phyloP scores from a whole-genome alignment of 1,284 basidiomycete species.

The Ustilago nuda region DNA sequence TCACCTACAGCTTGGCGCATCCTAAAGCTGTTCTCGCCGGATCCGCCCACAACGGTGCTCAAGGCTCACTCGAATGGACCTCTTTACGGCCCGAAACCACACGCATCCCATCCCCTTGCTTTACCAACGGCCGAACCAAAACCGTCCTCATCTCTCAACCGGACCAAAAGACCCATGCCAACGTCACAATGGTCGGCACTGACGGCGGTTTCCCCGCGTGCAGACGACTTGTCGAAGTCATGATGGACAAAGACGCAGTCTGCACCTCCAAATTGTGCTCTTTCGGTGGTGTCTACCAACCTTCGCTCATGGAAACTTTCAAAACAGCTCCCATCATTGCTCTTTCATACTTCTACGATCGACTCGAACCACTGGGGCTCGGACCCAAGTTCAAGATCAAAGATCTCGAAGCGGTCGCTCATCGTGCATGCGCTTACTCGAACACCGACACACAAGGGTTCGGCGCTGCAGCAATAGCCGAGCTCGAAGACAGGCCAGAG shows the following conservation, averaged over 20 bases:
- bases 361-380: constrained; percentile 82
- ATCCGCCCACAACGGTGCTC: constrained; percentile 29
- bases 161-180: constrained; percentile 62
- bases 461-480: constrained; percentile 75
- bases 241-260: constrained; percentile 94
- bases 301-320: constrained; percentile 91
- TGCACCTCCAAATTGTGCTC: constrained; percentile 87
- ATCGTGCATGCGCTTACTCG: constrained; percentile 59
- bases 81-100: constrained; percentile 67
- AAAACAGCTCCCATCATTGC: constrained; percentile 67
- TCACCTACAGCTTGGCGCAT: constrained; percentile 76
- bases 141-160: constrained; percentile 79
- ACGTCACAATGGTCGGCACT: constrained; percentile 63
- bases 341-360: constrained; percentile 94
- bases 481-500: constrained; percentile 86
- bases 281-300: constrained; percentile 97
- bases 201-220: constrained; percentile 87
- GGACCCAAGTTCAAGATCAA: constrained; percentile 64
- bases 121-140: constrained; percentile 78
- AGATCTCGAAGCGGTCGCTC: constrained; percentile 53
- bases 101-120: constrained; percentile 81
- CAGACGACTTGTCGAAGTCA: constrained; percentile 84
- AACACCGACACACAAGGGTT: constrained; percentile 41
- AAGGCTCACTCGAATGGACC: constrained; percentile 49
- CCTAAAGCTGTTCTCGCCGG: constrained; percentile 58